Percentiles rank a stretch among this genome's conserved stretches.
Evolutionary conservation across 169 alveolate species (phyloP).

Genomic region (Sarcocystis neurona): DNA sequence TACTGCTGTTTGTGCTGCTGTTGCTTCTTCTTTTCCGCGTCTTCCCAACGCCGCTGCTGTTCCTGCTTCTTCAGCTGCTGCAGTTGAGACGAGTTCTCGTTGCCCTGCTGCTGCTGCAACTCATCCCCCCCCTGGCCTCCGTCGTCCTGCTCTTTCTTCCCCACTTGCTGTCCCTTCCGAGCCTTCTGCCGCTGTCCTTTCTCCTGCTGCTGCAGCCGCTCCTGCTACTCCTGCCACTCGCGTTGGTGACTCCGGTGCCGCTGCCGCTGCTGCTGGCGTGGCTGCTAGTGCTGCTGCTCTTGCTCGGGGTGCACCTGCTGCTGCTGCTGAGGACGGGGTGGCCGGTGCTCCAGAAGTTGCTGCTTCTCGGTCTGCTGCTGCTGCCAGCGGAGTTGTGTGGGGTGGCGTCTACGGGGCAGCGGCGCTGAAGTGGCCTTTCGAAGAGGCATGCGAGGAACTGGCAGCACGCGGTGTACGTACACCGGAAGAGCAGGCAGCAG

Average conservation of each 20-base stretch:
- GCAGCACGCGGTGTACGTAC: slow-evolving; percentile 16
- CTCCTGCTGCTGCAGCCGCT: neutral
- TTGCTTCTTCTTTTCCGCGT: neutral
- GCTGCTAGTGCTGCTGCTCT: neutral
- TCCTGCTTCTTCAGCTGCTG: neutral
- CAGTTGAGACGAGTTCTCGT: neutral
- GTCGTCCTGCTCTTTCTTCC: too few relatives aligned
- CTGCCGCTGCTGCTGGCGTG: neutral
- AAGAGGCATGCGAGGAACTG: neutral
- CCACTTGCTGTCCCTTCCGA: too few relatives aligned
- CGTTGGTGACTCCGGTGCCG: too few relatives aligned
- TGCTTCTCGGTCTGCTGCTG: neutral
- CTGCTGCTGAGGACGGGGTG: neutral
- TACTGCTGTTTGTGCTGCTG: neutral
- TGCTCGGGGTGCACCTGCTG: neutral
- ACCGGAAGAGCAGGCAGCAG: slow-evolving; percentile 21
- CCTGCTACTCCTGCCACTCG: neutral
- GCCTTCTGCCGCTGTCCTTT: neutral
- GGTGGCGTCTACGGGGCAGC: too few relatives aligned
- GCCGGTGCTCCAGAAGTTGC: neutral
- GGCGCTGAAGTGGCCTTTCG: slow-evolving; percentile 38
- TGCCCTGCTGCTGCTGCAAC: neutral
- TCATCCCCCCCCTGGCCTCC: neutral
- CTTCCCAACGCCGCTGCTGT: neutral
- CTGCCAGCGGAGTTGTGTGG: too few relatives aligned